These are phyloP conservation scores for Clitopilus passeckerianus DNA, from an alignment of 768 basidiomycete species.

Conservation along the genomic window DNA sequence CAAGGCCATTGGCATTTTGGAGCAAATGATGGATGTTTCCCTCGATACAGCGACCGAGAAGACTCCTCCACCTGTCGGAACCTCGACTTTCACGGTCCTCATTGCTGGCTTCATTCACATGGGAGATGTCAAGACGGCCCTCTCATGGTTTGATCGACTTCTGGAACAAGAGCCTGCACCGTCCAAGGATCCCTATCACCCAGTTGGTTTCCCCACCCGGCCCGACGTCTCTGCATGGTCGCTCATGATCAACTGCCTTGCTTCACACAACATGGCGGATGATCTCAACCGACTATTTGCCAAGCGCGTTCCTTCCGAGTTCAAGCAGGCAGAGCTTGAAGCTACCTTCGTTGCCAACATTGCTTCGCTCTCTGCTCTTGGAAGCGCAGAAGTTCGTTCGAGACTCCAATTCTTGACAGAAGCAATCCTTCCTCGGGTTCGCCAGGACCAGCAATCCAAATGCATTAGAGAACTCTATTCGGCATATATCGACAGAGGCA, in stretches of 20 bases:
- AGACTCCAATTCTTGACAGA: constrained; percentile 17
- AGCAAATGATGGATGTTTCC: constrained; percentile 55
- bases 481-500: constrained; percentile 22
- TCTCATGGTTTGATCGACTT: constrained; percentile 69
- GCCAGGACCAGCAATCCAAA: background rate
- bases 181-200: constrained; percentile 32
- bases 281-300: constrained; percentile 55
- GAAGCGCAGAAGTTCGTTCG: constrained; percentile 10
- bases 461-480: constrained; percentile 18
- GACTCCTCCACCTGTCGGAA: constrained; percentile 52
- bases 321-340: constrained; percentile 32
- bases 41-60: constrained; percentile 27
- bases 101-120: constrained; percentile 60
- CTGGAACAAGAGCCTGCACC: constrained; percentile 32
- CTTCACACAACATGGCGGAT: constrained; percentile 36
- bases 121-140: constrained; percentile 59
- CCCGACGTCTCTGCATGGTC: constrained; percentile 56
- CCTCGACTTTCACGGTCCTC: constrained; percentile 59
- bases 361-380: constrained; percentile 12
- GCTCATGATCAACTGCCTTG: constrained; percentile 55
- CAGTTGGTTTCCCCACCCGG: constrained; percentile 36
- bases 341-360: constrained; percentile 37
- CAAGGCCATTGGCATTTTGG: constrained; percentile 60
- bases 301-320: constrained; percentile 25
- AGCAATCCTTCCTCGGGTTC: background rate